phyloP scores from a whole-genome alignment of 1,284 basidiomycete genomes.

The Erythrobasidium hasegawianum region DNA sequence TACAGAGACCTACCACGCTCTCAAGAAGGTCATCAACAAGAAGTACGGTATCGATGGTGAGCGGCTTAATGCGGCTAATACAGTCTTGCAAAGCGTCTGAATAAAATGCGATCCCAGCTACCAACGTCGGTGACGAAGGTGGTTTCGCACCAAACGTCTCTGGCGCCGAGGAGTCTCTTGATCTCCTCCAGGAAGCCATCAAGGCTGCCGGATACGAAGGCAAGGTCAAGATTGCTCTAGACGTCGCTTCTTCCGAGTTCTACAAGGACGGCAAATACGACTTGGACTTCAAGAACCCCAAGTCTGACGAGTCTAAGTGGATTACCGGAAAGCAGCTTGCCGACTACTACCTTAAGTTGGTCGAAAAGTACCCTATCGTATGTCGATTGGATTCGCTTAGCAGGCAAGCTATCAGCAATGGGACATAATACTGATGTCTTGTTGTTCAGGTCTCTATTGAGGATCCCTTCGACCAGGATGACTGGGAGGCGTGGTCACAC shows the following conservation, averaged over 20 bases:
- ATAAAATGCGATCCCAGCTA: slow-evolving; percentile 57
- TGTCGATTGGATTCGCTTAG: too few species aligned
- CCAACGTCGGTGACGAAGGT: slow-evolving; percentile 99
- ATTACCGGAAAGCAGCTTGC: slow-evolving; percentile 89
- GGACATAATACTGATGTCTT: slow-evolving; percentile 41
- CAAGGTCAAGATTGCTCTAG: slow-evolving; percentile 97
- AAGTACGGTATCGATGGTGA: slow-evolving; percentile 98
- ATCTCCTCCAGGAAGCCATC: slow-evolving; percentile 93
- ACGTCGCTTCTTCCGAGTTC: slow-evolving; percentile 99
- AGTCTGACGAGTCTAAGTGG: slow-evolving; percentile 82
- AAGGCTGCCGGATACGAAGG: slow-evolving; percentile 96
- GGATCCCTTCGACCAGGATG: slow-evolving; percentile 99
- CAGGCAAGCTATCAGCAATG: too few species aligned
- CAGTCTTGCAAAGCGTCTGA: not conserved
- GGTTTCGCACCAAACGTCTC: slow-evolving; percentile 98
- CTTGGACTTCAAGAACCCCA: slow-evolving; percentile 93
- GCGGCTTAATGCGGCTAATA: slow-evolving; percentile 41
- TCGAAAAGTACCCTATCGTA: slow-evolving; percentile 84
- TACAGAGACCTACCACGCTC: slow-evolving; percentile 61
- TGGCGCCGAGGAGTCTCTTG: slow-evolving; percentile 94
- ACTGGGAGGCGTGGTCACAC: slow-evolving; percentile 97
- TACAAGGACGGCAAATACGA: slow-evolving; percentile 99
- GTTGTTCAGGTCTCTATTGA: slow-evolving; percentile 70
- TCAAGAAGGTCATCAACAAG: slow-evolving; percentile 98
- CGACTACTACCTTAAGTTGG: slow-evolving; percentile 80